Evolutionary conservation across 306 rosid genomes (phyloP), one percentile per base, ranked within the genome.

Genomic region (Psophocarpus tetragonolobus): DNA sequence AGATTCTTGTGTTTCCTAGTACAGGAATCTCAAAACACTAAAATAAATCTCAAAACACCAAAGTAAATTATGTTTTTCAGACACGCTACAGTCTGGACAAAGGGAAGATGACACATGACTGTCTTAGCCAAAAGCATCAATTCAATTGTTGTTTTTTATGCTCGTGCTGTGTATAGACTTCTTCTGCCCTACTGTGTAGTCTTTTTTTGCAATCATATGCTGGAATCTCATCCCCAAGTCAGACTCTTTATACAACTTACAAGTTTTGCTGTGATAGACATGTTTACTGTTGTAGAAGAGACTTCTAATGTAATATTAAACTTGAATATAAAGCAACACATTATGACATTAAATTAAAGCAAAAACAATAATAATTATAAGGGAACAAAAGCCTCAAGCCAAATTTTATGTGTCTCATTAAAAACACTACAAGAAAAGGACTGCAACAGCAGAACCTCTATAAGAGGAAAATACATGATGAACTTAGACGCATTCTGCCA

Each of bases 191-290:
- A n/a, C n/a, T n/a, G n/a, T n/a, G n/a, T n/a, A n/a, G n/a, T n/a
- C n/a, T n/a, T n/a, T n/a, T n/a, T n/a, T n/a, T 85, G 81, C 98
- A 97, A 86, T 93, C 98, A 85, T 91, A 93, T 26, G 97, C 98
- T 51, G 97, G 98, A 23, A 93, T 80, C 97, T 89, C 91, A 74
- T 90, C 70, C 93, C 98, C 36, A 93, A 58, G 74, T 93, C 97
- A 81, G 97, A 83, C 73, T 89, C 97, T 80, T 77, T 88, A 79
- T 93, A 85, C 84, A 89, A 66, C 66, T 88, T 90, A 93, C 98
- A 42, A 93, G 88, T 65, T 93, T 97, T 4, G 92, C 93, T 86
- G 91, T 87, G 27, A 93, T 91, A 42, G 95, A 92, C 84, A 97
- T 87, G 83, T 93, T 93, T 76, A 91, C 84, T 79, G 81, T 53